A percentile compares a stretch with the other conserved stretches of the same genome.
phyloP scores from a whole-genome alignment of 176 grass and related monocot genomes.

The Oryza punctata region DNA sequence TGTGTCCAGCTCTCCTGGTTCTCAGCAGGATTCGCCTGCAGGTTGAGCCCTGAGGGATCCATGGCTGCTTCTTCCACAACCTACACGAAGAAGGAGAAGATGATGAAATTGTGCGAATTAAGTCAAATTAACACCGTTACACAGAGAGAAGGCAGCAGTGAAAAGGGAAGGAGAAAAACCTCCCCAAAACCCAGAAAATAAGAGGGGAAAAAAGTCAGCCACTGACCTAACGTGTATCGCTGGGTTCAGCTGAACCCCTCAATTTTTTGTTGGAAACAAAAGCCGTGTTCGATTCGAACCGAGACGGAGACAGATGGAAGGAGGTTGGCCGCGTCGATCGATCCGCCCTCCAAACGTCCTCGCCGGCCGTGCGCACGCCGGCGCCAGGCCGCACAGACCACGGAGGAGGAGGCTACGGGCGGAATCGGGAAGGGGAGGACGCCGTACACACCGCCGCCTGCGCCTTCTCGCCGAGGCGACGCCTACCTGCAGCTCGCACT shows the following conservation, averaged over 20 bases:
- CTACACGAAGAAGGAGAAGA: slow-evolving; percentile 32
- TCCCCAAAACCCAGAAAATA: slow-evolving; percentile 20
- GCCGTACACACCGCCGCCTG: not conserved
- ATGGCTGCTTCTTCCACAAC: slow-evolving; percentile 22
- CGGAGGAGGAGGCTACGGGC: not conserved
- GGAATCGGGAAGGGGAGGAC: not conserved
- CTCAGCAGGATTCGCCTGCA: slow-evolving; percentile 23
- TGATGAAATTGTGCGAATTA: slow-evolving; percentile 1
- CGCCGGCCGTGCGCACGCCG: not conserved
- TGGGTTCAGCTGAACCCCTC: not conserved
- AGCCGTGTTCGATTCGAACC: not conserved
- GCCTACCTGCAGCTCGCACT: not conserved
- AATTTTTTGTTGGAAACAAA: not conserved
- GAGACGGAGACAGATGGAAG: not conserved
- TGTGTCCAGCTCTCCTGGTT: slow-evolving; percentile 8
- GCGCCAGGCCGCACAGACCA: not conserved
- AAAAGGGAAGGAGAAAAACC: slow-evolving; percentile 1
- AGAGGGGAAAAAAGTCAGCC: not conserved
- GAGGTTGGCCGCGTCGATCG: not conserved
- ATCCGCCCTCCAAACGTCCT: not conserved
- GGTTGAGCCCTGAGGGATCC: slow-evolving; percentile 28
- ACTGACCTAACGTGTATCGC: not conserved
- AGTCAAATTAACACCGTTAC: not conserved
- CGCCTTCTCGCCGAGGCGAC: not conserved
- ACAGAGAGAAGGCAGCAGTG: not conserved